Percentiles rank a stretch among this genome's conserved stretches.
phyloP scores from a whole-genome alignment of 192 early-diverging fungal genomes.

The Cetraspora pellucida region DNA sequence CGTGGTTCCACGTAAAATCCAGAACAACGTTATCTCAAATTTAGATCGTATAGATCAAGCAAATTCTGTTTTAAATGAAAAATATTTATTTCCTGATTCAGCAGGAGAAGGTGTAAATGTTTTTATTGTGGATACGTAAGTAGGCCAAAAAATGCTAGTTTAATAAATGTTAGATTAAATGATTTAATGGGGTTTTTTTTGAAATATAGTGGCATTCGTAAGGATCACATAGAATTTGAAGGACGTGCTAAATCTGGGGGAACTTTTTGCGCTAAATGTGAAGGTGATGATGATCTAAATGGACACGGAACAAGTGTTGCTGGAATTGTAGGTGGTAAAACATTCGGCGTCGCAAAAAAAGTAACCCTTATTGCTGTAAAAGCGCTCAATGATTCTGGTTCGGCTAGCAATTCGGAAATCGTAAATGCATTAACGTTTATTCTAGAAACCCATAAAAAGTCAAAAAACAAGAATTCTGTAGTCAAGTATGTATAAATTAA shows the following conservation, averaged over 20 bases:
- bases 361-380: constrained; percentile 62
- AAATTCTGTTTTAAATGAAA: constrained; percentile 35
- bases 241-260: too few relatives aligned
- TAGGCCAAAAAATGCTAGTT: neutral
- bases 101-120: constrained; percentile 42
- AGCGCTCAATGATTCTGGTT: constrained; percentile 55
- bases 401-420: constrained; percentile 50
- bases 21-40: neutral
- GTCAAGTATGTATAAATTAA: constrained; percentile 12
- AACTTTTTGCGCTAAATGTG: too few relatives aligned
- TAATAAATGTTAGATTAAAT: neutral
- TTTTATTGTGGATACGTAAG: constrained; percentile 58
- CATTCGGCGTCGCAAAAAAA: constrained; percentile 61
- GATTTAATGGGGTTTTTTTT: neutral
- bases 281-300: constrained; percentile 48
- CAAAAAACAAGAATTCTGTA: constrained; percentile 3
- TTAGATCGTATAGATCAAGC: constrained; percentile 21
- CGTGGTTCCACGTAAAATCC: neutral
- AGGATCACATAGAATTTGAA: constrained; percentile 86
- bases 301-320: constrained; percentile 58
- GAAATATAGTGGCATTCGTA: constrained; percentile 64
- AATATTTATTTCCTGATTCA: constrained; percentile 69
- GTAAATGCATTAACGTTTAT: constrained; percentile 72
- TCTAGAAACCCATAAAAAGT: neutral
- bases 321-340: constrained; percentile 48